Evolutionary conservation across 2,329 filamentous ascomycete genomes (phyloP).

Genomic region (Sphaceloma murrayae): DNA sequence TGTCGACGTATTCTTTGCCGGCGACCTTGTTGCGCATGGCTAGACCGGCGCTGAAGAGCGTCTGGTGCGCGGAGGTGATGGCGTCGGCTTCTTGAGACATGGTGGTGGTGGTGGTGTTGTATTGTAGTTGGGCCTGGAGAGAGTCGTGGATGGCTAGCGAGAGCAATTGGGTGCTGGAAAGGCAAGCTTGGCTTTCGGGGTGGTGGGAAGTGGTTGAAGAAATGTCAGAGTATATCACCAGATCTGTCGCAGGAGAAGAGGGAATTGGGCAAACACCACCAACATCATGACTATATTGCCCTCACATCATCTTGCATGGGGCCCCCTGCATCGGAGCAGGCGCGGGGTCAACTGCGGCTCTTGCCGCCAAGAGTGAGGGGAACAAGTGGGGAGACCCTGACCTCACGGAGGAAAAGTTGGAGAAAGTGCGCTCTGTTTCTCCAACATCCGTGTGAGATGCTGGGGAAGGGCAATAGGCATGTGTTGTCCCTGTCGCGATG

Average conservation of each 20-base stretch:
- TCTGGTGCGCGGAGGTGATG: slow-evolving; percentile 34
- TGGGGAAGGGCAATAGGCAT: no score
- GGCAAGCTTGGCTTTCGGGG: no score
- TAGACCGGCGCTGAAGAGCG: slow-evolving; percentile 52
- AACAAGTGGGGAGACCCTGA: slow-evolving; percentile 13
- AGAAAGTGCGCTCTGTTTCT: slow-evolving; percentile 5
- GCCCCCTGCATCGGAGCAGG: background rate
- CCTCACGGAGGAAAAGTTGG: slow-evolving; percentile 1
- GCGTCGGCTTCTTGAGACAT: slow-evolving; percentile 14
- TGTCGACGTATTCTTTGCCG: slow-evolving; percentile 52
- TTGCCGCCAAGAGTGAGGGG: slow-evolving; percentile 7
- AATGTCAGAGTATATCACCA: no score
- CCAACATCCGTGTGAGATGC: no score
- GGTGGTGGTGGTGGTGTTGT: background rate
- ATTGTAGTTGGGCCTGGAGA: background rate
- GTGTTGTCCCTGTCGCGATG: no score
- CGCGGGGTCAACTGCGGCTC: slow-evolving; percentile 14
- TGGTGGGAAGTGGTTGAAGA: no score
- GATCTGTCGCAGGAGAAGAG: no score
- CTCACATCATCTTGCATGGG: slow-evolving; percentile 14
- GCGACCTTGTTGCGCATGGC: slow-evolving; percentile 51
- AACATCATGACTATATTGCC: slow-evolving; percentile 14
- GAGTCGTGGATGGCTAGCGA: background rate
- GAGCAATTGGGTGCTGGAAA: slow-evolving; percentile 6
- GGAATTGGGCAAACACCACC: slow-evolving; percentile 1